Conservation (phyloP, 106 monocot species). For the Narthecium ossifragum region DNA sequence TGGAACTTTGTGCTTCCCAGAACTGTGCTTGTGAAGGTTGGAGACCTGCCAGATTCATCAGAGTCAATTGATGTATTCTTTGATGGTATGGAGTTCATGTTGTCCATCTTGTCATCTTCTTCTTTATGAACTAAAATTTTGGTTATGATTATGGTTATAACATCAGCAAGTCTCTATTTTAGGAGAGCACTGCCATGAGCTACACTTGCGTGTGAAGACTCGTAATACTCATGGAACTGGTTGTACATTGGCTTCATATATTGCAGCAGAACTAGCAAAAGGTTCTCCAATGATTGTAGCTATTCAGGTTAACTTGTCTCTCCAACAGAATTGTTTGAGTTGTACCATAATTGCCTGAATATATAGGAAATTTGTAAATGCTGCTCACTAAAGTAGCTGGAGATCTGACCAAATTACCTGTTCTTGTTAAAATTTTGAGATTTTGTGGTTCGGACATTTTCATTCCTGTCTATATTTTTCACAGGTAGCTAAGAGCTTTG, state of each 20-base stretch:
- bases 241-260: constrained; percentile 92
- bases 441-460: too few relatives aligned
- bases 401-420: too few relatives aligned
- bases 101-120: neutral
- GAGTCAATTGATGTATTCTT: constrained; percentile 83
- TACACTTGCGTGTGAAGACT: constrained; percentile 54
- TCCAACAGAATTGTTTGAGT: too few relatives aligned
- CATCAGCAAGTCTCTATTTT: neutral
- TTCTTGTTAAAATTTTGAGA: too few relatives aligned
- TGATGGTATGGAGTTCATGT: constrained; percentile 65
- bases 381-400: too few relatives aligned
- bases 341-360: too few relatives aligned
- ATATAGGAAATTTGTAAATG: too few relatives aligned
- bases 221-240: constrained; percentile 98
- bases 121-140: neutral
- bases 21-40: constrained; percentile 94
- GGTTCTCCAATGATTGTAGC: constrained; percentile 75
- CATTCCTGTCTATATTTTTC: too few relatives aligned
- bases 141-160: neutral
- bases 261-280: constrained; percentile 94
- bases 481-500: constrained; percentile 73
- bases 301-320: constrained; percentile 63
- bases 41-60: constrained; percentile 60
- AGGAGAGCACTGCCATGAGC: constrained; percentile 70
- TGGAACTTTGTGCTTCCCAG: too few relatives aligned